Evolutionary conservation across 2,329 filamentous ascomycete genomes (phyloP).

Genomic region (Ceratocystis eucalypticola): DNA sequence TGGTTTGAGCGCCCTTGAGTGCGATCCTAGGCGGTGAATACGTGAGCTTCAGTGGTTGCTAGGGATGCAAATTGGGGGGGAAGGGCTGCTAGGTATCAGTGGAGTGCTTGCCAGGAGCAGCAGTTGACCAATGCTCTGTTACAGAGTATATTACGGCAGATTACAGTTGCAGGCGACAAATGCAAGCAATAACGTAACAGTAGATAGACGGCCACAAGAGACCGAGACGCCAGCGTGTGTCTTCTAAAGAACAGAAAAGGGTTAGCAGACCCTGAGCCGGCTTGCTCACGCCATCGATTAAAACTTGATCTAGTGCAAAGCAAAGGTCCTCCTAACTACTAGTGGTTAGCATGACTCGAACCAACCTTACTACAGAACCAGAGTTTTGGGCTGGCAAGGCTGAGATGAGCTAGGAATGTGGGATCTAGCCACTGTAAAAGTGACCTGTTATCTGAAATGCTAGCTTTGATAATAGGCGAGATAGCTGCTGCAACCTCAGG

Average conservation of each 20-base stretch:
- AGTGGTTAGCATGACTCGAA: neutral
- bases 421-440: too few relatives aligned
- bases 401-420: neutral
- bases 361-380: neutral
- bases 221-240: too few relatives aligned
- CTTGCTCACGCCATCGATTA: too few relatives aligned
- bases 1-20: neutral
- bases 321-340: neutral
- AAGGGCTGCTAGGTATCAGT: too few relatives aligned
- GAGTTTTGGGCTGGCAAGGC: neutral
- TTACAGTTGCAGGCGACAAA: neutral
- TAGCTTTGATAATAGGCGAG: neutral
- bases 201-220: too few relatives aligned
- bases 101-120: neutral
- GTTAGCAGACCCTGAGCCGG: too few relatives aligned
- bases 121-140: neutral
- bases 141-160: conserved; percentile 4
- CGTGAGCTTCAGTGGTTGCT: neutral
- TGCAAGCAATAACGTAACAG: too few relatives aligned
- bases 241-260: too few relatives aligned
- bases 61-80: neutral
- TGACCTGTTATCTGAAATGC: neutral
- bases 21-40: neutral
- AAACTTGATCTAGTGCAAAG: too few relatives aligned
- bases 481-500: too few relatives aligned